Base-by-base conservation (phyloP, 177 flowering plant species). In the Vitis hybrid region DNA sequence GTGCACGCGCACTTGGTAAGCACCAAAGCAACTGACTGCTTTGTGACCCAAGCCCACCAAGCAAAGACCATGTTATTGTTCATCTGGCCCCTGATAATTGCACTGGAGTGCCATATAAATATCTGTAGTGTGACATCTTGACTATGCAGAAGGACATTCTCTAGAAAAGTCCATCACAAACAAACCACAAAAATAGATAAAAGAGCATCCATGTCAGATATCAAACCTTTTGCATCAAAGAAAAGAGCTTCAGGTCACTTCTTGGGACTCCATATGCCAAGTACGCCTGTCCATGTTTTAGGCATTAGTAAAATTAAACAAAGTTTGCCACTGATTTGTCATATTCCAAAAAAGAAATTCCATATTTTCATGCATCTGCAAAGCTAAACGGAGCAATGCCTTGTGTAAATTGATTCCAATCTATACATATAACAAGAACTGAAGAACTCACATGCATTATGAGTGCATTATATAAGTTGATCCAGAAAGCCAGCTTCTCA, bases 401-500 rank as follows among this genome's bases (percentile, higher is more conserved):
- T 14, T 14, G 2, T 2, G 0, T n/a, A 39, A 60, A 3, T 54
- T 20, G 4, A 66, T 52, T 34, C 9, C 18, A 59, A 39, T 11
- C 65, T 3, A 67, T 1, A 45, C 39, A 72, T 20, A 34, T 5
- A 9, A 50, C 45, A 22, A 67, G 20, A n/a, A 65, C n/a, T 51
- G 22, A 54, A 39, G 66, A 54, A 71, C 93, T 53, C 61, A 91
- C 93, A 76, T 91, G 97, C 97, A 91, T 91, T 59, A 89, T 85
- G 67, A 91, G 70, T 7, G 97, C 93, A 84, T 91, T 89, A 53
- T 89, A 91, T 58, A 91, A 68, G 85, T 91, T 91, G 81, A 91
- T 87, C 97, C 97, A 89, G 79, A 91, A 91, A 61, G 97, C 93
- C 74, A 91, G 84, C 84, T 84, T 89, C 81, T 86, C 97, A 45